These are phyloP conservation scores for Penicillium corylophilum DNA, from an alignment of 2,329 filamentous ascomycete genomes.

Conservation along the genomic window DNA sequence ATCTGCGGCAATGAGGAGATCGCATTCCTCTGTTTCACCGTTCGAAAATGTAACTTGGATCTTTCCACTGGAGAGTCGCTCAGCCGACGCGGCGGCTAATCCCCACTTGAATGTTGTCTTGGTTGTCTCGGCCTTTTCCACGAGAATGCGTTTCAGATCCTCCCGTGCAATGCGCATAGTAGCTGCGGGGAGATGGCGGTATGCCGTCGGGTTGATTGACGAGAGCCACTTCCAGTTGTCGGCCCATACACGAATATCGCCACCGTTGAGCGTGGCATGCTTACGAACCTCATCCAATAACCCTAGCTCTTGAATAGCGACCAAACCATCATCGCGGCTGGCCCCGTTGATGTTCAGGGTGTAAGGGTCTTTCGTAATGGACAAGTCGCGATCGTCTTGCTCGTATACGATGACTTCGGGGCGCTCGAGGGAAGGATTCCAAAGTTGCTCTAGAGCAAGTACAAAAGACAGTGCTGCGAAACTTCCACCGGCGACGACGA, in stretches of 20 bases:
- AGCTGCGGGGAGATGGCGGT: conserved; percentile 2
- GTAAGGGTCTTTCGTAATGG: conserved; percentile 1
- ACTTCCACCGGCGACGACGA: conserved; percentile 46
- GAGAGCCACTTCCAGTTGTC: conserved; percentile 5
- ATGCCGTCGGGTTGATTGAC: conserved; percentile 2
- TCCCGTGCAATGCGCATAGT: conserved; percentile 1
- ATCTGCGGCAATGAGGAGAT: conserved; percentile 49
- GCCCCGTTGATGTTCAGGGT: conserved; percentile 1
- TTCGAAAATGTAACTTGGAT: conserved; percentile 36
- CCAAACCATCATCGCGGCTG: background rate
- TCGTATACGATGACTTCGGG: conserved; percentile 31
- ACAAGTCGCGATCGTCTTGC: background rate
- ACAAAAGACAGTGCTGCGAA: conserved; percentile 46
- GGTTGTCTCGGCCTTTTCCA: conserved; percentile 1
- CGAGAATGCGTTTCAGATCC: conserved; percentile 1
- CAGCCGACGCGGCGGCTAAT: conserved; percentile 3
- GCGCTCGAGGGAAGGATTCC: conserved; percentile 26
- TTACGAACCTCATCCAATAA: conserved; percentile 1
- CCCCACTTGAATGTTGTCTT: background rate
- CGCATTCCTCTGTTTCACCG: conserved; percentile 34
- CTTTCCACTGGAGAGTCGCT: conserved; percentile 1
- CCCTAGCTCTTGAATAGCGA: conserved; percentile 1
- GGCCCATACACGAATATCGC: conserved; percentile 2
- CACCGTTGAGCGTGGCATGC: conserved; percentile 1
- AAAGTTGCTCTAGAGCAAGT: conserved; percentile 41